Conservation (phyloP, 2,329 filamentous ascomycete genomes). For the Niveomyces coronatus region DNA sequence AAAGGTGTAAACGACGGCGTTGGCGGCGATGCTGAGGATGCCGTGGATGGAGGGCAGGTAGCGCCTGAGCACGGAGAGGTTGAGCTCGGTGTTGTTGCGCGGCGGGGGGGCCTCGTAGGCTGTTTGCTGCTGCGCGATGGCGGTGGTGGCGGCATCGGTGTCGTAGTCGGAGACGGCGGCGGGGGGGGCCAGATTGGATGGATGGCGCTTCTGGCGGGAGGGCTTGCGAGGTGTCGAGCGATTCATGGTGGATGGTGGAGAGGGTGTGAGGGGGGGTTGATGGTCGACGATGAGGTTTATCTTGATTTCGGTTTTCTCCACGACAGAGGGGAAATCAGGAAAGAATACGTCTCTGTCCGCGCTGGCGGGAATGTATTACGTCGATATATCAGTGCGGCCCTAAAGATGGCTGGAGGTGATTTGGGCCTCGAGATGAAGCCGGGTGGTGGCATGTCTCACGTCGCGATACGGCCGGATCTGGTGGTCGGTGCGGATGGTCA, state of each 20-base stretch:
- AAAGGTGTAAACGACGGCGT: slow-evolving; percentile 79
- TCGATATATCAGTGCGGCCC: too few relatives aligned
- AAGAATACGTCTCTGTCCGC: too few relatives aligned
- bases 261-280: too few relatives aligned
- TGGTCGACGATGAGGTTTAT: too few relatives aligned
- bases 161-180: slow-evolving; percentile 50
- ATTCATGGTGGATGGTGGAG: slow-evolving; percentile 28
- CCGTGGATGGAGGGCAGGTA: slow-evolving; percentile 64
- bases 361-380: too few relatives aligned
- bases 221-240: slow-evolving; percentile 30
- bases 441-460: too few relatives aligned
- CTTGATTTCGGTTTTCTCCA: too few relatives aligned
- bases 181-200: slow-evolving; percentile 28
- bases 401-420: too few relatives aligned
- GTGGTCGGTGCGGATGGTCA: too few relatives aligned
- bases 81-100: slow-evolving; percentile 76
- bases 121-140: slow-evolving; percentile 22
- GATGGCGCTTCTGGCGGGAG: slow-evolving; percentile 29
- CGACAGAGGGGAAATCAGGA: too few relatives aligned
- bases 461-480: too few relatives aligned
- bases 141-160: slow-evolving; percentile 45
- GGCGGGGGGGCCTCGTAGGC: slow-evolving; percentile 36
- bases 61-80: slow-evolving; percentile 71
- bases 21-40: slow-evolving; percentile 73
- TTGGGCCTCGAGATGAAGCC: too few relatives aligned